Percentiles rank a stretch among this genome's conserved stretches.
phyloP scores from a whole-genome alignment of 2,329 filamentous ascomycete genomes.

The Arthrinium puccinioides region DNA sequence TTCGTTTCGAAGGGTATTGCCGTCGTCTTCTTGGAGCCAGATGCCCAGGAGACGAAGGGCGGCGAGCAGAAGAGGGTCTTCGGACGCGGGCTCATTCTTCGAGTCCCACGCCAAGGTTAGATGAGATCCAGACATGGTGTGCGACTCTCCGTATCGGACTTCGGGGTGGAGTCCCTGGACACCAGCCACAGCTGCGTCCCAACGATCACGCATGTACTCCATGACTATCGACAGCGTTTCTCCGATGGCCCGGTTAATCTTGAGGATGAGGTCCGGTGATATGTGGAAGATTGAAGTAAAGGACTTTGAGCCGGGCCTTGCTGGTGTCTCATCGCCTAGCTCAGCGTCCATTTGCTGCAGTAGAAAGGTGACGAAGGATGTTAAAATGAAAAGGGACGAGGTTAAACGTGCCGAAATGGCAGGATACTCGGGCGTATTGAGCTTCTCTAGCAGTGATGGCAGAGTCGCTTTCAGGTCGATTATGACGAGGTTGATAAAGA shows the following conservation, averaged over 20 bases:
- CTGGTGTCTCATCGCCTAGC: constrained; percentile 18
- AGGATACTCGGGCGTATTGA: constrained; percentile 48
- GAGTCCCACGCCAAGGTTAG: constrained; percentile 53
- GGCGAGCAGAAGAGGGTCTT: constrained; percentile 54
- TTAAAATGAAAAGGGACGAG: constrained; percentile 55
- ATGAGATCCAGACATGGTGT: constrained; percentile 36
- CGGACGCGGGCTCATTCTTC: constrained; percentile 34
- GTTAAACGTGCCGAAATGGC: constrained; percentile 45
- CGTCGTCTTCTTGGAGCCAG: constrained; percentile 65
- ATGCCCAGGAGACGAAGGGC: constrained; percentile 51
- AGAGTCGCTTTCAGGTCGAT: constrained; percentile 59
- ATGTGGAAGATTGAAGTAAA: constrained; percentile 31
- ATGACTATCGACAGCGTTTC: constrained; percentile 57
- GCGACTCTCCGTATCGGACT: constrained; percentile 36
- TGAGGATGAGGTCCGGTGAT: constrained; percentile 52
- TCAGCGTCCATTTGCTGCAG: constrained; percentile 44
- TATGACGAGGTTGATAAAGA: constrained; percentile 57
- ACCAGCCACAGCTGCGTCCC: constrained; percentile 58
- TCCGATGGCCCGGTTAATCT: constrained; percentile 50
- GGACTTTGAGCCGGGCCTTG: neutral
- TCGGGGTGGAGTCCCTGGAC: constrained; percentile 53
- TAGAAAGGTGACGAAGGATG: constrained; percentile 52
- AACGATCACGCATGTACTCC: constrained; percentile 63
- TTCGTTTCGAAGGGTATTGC: constrained; percentile 47
- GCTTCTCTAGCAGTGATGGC: constrained; percentile 49